Conservation (phyloP, 2,329 filamentous ascomycete genomes). For the Exserohilum turcica region DNA sequence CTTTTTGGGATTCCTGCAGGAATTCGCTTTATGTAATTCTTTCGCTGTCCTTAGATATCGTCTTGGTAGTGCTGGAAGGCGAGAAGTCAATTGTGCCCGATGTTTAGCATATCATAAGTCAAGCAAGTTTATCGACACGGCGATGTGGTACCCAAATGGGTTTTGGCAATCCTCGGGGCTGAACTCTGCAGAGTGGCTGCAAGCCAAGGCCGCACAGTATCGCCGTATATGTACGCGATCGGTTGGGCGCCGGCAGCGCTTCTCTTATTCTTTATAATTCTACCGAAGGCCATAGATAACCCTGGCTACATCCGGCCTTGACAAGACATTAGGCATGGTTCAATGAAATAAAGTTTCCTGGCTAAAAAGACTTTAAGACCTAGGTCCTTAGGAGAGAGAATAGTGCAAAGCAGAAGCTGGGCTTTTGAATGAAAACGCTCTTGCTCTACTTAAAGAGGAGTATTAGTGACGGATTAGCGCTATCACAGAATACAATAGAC, state of each 20-base stretch:
- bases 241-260: constrained; percentile 1
- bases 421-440: no score
- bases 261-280: constrained; percentile 12
- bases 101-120: constrained; percentile 40
- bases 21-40: constrained; percentile 23
- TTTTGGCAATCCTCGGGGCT: constrained; percentile 24
- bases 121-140: constrained; percentile 44
- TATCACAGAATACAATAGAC: no score
- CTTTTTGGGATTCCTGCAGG: constrained; percentile 21
- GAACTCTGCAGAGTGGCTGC: background rate
- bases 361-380: no score
- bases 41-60: constrained; percentile 23
- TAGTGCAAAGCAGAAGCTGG: no score
- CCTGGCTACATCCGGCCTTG: no score
- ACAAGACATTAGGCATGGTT: no score
- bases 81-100: constrained; percentile 43
- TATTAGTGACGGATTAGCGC: no score
- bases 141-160: constrained; percentile 23
- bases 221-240: background rate
- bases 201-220: background rate
- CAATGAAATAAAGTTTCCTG: no score
- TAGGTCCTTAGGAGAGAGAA: no score
- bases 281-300: no score
- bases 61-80: constrained; percentile 43
- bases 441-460: no score